Base-by-base conservation (phyloP, 2,329 filamentous ascomycete genomes). In the Stachybotrys elegans region DNA sequence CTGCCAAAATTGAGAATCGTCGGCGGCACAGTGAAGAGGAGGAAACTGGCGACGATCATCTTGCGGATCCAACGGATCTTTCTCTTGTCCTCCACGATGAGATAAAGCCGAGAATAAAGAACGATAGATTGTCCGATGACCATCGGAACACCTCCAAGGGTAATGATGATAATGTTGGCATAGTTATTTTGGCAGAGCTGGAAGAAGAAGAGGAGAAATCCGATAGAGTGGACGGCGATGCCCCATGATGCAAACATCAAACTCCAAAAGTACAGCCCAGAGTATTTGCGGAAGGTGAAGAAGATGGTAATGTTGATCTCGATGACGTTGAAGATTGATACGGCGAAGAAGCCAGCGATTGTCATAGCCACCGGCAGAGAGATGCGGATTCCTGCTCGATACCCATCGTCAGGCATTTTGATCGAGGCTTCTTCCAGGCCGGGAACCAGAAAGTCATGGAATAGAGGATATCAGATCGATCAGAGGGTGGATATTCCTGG, bases 1-100 rank as follows among this genome's bases (percentile, higher is more conserved):
- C 38, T 65, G 50, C 38, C 49, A 57, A 47, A 64, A 60, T 11
- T 57, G 54, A 22, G 46, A 22, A 46, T 16, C n/a, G 44, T 46
- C 8, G 40, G 40, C 14, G 44, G 40, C 17, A 46, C 16, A 9
- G 35, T 43, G 16, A 43, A 46, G 11, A 43, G 16, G 14, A 46
- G 40, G 29, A 43, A 43, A 36, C 40, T 43, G 5, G 21, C 21
- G 5, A 46, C 13, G 22, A 46, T 46, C 44, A 46, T 46, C 2
- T 17, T 19, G 3, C 37, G 34, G 22, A 46, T 40, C 36, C 40
- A 43, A 8, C 44, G 40, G 25, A 46, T 40, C 29, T 43, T 40
- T 16, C n/a, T 6, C 17, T 4, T 39, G 11, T 46, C 40, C 2
- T 43, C 25, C 14, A 46, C 22, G 19, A 46, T 13, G 9, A 46